Evolutionary conservation across 257 asterid species (phyloP).

Genomic region (Prunella vulgaris): DNA sequence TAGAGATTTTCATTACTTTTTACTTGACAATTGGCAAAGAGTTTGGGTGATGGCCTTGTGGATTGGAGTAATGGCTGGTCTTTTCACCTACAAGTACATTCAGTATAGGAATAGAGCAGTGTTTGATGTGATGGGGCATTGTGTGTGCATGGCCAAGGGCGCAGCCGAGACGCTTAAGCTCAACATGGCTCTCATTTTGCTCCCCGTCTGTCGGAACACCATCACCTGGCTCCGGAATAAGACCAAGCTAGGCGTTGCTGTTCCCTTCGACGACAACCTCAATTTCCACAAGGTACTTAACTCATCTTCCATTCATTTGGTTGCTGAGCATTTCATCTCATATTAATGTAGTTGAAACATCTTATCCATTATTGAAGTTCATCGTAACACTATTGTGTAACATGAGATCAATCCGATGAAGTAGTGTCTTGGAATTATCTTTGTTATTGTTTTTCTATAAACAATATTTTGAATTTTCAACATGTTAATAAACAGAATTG

Average conservation of each 20-base stretch:
- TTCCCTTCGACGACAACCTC: conserved; percentile 91
- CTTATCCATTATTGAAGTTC: too few species aligned
- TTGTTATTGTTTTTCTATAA: too few species aligned
- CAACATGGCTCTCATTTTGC: conserved; percentile 81
- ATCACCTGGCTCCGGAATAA: conserved; percentile 95
- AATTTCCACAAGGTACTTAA: conserved; percentile 77
- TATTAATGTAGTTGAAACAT: too few species aligned
- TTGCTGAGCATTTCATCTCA: not conserved
- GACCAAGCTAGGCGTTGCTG: conserved; percentile 66
- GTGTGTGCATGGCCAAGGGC: conserved; percentile 90
- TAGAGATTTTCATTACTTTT: conserved; percentile 50
- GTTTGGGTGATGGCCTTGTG: conserved; percentile 84
- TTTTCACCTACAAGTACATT: conserved; percentile 68
- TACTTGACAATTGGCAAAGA: conserved; percentile 85
- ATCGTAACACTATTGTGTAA: too few species aligned
- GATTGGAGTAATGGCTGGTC: conserved; percentile 82
- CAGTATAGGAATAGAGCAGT: conserved; percentile 57
- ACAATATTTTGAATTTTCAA: not conserved
- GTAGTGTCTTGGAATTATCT: too few species aligned
- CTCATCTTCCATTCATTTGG: not conserved
- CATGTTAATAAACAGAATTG: not conserved
- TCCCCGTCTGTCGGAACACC: conserved; percentile 87
- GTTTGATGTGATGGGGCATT: conserved; percentile 65
- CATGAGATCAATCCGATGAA: too few species aligned
- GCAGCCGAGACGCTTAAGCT: conserved; percentile 96